These are phyloP conservation scores for Agapanthus africanus DNA, from an alignment of 106 monocot genomes.

Conservation along the genomic window DNA sequence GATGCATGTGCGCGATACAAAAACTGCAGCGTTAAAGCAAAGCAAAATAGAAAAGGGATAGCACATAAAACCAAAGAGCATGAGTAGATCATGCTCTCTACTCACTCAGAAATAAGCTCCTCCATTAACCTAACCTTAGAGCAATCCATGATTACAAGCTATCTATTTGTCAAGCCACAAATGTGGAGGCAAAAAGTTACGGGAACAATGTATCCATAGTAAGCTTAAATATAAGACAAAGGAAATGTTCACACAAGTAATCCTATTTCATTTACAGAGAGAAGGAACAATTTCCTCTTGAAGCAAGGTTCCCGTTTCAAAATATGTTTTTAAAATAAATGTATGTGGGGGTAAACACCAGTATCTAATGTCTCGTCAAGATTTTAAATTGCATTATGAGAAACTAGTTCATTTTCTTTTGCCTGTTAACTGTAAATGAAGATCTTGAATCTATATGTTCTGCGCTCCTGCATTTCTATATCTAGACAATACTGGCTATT, in stretches of 20 bases:
- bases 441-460: too few relatives aligned
- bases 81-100: background rate
- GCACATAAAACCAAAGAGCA: background rate
- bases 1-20: background rate
- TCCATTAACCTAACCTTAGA: background rate
- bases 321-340: too few relatives aligned
- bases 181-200: background rate
- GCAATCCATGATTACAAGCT: background rate
- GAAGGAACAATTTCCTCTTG: background rate
- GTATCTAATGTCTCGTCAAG: too few relatives aligned
- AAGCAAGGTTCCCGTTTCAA: too few relatives aligned
- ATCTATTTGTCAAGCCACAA: too few relatives aligned
- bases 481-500: background rate
- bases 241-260: background rate
- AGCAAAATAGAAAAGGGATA: background rate
- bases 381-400: too few relatives aligned
- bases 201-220: background rate
- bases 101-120: too few relatives aligned
- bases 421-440: too few relatives aligned
- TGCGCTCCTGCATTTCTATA: too few relatives aligned
- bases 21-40: background rate
- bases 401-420: too few relatives aligned
- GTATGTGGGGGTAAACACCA: too few relatives aligned
- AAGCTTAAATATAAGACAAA: background rate
- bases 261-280: background rate